Percentiles rank a stretch among this genome's conserved stretches.
Evolutionary conservation across 495 filamentous ascomycete genomes (phyloP).

Genomic region (Neurospora sp.): DNA sequence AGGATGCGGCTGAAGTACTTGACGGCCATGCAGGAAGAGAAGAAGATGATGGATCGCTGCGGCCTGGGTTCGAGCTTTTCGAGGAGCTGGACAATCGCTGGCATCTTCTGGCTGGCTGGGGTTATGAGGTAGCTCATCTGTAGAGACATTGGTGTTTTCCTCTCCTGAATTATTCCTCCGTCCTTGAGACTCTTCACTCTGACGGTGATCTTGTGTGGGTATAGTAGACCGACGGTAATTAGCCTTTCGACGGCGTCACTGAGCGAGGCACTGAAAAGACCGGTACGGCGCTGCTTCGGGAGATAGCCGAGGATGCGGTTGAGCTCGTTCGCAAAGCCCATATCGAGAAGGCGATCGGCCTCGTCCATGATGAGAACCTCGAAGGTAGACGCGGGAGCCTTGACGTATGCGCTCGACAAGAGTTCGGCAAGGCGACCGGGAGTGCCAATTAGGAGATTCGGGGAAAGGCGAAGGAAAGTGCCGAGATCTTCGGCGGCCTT

Average conservation of each 20-base stretch:
- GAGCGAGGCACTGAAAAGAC: constrained; percentile 86
- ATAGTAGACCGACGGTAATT: constrained; percentile 82
- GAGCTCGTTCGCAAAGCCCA: constrained; percentile 90
- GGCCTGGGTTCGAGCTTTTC: constrained; percentile 57
- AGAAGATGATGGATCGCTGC: constrained; percentile 82
- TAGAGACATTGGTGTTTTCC: constrained; percentile 76
- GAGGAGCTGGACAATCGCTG: constrained; percentile 61
- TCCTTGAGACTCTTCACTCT: constrained; percentile 59
- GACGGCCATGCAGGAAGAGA: constrained; percentile 90
- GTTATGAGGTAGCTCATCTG: constrained; percentile 79
- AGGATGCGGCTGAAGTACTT: constrained; percentile 81
- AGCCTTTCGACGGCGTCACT: constrained; percentile 86
- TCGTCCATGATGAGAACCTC: constrained; percentile 90
- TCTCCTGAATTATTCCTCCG: constrained; percentile 66
- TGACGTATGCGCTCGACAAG: constrained; percentile 81
- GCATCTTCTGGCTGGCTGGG: constrained; percentile 66
- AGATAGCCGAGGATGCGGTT: constrained; percentile 74
- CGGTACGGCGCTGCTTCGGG: constrained; percentile 88
- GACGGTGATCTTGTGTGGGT: constrained; percentile 87
- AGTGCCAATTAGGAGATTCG: constrained; percentile 80
- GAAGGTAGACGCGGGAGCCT: constrained; percentile 78
- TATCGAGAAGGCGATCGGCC: constrained; percentile 81
- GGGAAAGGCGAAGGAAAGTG: constrained; percentile 63
- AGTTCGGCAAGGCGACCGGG: constrained; percentile 84
- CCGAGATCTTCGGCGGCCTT: constrained; percentile 79